Conservation (phyloP, 805 yeast species). For the Yamadazyma takamatsuzukensis region DNA sequence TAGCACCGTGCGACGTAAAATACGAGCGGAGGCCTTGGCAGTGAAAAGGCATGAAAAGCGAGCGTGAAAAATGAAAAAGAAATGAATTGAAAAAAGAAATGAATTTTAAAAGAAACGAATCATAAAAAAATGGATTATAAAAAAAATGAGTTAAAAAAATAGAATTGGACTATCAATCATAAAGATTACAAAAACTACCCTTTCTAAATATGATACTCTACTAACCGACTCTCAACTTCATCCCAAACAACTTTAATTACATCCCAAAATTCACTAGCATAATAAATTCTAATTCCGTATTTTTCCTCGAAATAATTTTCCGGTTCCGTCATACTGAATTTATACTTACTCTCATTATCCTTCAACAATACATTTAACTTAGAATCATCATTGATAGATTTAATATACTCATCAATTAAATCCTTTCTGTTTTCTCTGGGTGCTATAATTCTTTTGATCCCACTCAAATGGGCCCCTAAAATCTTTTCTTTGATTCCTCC, state of each 20-base stretch:
- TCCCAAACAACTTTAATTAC: conserved; percentile 73
- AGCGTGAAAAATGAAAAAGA: too few species aligned
- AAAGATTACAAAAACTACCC: too few species aligned
- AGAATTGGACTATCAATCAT: too few species aligned
- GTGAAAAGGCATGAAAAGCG: too few species aligned
- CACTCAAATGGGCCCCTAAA: conserved; percentile 71
- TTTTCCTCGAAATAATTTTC: conserved; percentile 50
- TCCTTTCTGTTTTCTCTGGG: conserved; percentile 72
- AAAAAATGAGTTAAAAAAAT: too few species aligned
- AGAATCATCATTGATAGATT: conserved; percentile 30
- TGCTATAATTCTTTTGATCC: conserved; percentile 52
- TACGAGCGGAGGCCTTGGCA: too few species aligned
- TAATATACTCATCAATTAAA: conserved; percentile 54
- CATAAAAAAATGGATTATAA: too few species aligned
- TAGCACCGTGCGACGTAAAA: too few species aligned
- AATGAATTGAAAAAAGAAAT: too few species aligned
- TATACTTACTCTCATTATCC: conserved; percentile 28
- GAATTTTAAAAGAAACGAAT: too few species aligned
- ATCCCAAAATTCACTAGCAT: conserved; percentile 77
- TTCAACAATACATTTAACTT: conserved; percentile 32
- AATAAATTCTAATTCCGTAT: conserved; percentile 55
- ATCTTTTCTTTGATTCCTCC: conserved; percentile 80
- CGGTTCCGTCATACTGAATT: conserved; percentile 34
- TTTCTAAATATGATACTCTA: conserved; percentile 27
- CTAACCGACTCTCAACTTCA: conserved; percentile 26